These are phyloP conservation scores for Diaporthe caulivora DNA, from an alignment of 2,329 filamentous ascomycete species.

Conservation along the genomic window DNA sequence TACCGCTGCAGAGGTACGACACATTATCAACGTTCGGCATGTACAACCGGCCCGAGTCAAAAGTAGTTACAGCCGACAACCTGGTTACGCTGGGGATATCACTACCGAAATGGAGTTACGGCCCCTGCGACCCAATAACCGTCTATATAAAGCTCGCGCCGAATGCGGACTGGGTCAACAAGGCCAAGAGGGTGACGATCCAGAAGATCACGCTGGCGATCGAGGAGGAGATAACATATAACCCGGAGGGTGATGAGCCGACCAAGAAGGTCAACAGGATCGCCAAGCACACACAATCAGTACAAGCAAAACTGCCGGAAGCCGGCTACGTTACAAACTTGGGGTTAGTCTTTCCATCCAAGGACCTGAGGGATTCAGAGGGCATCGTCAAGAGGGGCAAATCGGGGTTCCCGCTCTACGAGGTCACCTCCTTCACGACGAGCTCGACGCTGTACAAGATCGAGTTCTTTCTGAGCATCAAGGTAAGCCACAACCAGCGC, in stretches of 20 bases:
- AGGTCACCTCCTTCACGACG: slow-evolving; percentile 91
- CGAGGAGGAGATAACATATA: slow-evolving; percentile 98
- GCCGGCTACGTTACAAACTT: slow-evolving; percentile 94
- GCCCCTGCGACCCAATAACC: slow-evolving; percentile 92
- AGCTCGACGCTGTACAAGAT: slow-evolving; percentile 97
- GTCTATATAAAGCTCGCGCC: slow-evolving; percentile 96
- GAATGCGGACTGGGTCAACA: slow-evolving; percentile 90
- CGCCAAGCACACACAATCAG: slow-evolving; percentile 83
- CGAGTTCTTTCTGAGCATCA: slow-evolving; percentile 95
- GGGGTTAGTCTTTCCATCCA: slow-evolving; percentile 89
- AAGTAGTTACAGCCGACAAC: slow-evolving; percentile 88
- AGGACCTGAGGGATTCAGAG: slow-evolving; percentile 87
- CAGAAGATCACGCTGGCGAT: slow-evolving; percentile 94
- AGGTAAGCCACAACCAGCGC: slow-evolving; percentile 67
- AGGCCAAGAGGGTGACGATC: slow-evolving; percentile 92
- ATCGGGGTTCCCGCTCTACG: slow-evolving; percentile 89
- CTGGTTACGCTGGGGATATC: slow-evolving; percentile 92
- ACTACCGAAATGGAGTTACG: slow-evolving; percentile 95
- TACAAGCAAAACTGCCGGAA: slow-evolving; percentile 89
- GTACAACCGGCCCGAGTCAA: slow-evolving; percentile 96
- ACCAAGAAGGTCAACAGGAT: slow-evolving; percentile 90
- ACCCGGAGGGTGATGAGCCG: slow-evolving; percentile 96
- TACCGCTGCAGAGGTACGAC: slow-evolving; percentile 93
- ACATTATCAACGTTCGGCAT: slow-evolving; percentile 98
- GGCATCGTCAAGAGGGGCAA: slow-evolving; percentile 89